A percentile compares a stretch with the other conserved stretches of the same genome.
phyloP scores from a whole-genome alignment of 192 early-diverging fungal species.

The Coemansia sp. region DNA sequence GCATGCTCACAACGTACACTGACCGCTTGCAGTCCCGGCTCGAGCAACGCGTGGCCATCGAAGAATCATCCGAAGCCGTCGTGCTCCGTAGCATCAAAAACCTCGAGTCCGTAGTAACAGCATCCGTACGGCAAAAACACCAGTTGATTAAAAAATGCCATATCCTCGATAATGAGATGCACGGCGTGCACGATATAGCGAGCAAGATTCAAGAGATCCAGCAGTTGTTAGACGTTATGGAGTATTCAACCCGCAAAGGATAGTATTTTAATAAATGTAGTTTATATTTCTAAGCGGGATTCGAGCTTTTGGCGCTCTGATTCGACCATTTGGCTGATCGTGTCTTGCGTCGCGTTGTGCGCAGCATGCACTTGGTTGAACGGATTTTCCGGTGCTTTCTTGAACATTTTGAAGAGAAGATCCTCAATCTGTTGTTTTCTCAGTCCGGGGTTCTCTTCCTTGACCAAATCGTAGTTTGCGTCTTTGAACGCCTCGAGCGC shows the following conservation, averaged over 20 bases:
- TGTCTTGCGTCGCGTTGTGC: slow-evolving; percentile 71
- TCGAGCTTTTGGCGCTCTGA: slow-evolving; percentile 42
- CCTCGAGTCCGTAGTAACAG: slow-evolving; percentile 14
- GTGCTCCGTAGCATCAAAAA: slow-evolving; percentile 28
- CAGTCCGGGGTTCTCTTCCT: slow-evolving; percentile 77
- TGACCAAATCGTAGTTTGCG: slow-evolving; percentile 69
- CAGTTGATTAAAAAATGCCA: slow-evolving; percentile 28
- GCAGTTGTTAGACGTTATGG: slow-evolving; percentile 47
- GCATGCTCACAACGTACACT: slow-evolving; percentile 52
- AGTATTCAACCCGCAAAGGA: slow-evolving; percentile 36
- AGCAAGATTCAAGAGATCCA: slow-evolving; percentile 33
- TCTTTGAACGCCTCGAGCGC: slow-evolving; percentile 71
- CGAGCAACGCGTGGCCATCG: slow-evolving; percentile 36
- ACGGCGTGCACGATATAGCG: slow-evolving; percentile 13
- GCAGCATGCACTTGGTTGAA: slow-evolving; percentile 73
- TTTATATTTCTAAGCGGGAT: slow-evolving; percentile 31
- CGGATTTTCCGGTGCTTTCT: slow-evolving; percentile 76
- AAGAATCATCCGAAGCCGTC: slow-evolving; percentile 24
- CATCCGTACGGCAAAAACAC: slow-evolving; percentile 30
- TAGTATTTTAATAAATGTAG: slow-evolving; percentile 1
- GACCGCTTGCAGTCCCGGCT: slow-evolving; percentile 46
- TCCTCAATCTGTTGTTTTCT: slow-evolving; percentile 77
- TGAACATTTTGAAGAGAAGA: slow-evolving; percentile 75
- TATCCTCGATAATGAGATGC: slow-evolving; percentile 26
- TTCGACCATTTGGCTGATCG: slow-evolving; percentile 56